Percentiles rank a stretch among this genome's conserved stretches.
phyloP scores from a whole-genome alignment of 768 basidiomycete genomes.

The Lyophyllum semitale region DNA sequence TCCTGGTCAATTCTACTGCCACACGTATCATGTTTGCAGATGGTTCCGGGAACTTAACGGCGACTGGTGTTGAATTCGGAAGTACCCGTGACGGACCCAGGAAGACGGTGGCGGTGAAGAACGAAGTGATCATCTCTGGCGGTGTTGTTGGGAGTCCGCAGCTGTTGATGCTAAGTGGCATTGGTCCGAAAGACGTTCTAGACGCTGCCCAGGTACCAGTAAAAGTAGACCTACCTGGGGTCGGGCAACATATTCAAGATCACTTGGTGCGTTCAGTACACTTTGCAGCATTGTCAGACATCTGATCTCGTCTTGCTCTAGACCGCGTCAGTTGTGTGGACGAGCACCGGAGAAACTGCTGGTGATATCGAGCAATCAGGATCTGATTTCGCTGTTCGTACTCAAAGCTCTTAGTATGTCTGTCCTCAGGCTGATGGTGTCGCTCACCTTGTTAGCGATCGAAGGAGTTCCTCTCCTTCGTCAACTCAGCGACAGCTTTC shows the following conservation, averaged over 20 bases:
- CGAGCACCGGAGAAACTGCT: slow-evolving; percentile 26
- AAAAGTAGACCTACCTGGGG: slow-evolving; percentile 51
- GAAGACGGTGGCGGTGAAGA: slow-evolving; percentile 20
- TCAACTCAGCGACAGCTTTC: slow-evolving; percentile 66
- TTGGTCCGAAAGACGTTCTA: slow-evolving; percentile 56
- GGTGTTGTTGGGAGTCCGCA: slow-evolving; percentile 52
- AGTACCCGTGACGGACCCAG: slow-evolving; percentile 13
- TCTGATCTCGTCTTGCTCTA: background rate
- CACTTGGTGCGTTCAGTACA: slow-evolving; percentile 28
- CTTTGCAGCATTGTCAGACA: background rate
- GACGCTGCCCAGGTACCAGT: slow-evolving; percentile 44
- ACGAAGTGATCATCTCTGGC: slow-evolving; percentile 50
- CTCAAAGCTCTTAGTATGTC: slow-evolving; percentile 25
- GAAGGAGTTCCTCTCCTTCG: slow-evolving; percentile 49
- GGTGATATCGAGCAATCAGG: slow-evolving; percentile 29
- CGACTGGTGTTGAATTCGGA: slow-evolving; percentile 52
- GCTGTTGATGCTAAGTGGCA: slow-evolving; percentile 56
- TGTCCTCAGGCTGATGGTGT: background rate
- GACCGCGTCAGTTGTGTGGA: slow-evolving; percentile 10
- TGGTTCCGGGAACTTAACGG: slow-evolving; percentile 40
- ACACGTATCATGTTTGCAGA: slow-evolving; percentile 47
- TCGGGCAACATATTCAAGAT: slow-evolving; percentile 61
- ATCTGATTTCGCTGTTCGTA: slow-evolving; percentile 30
- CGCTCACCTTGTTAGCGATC: slow-evolving; percentile 19
- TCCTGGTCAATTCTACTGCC: slow-evolving; percentile 63